Base-by-base conservation (phyloP, 495 filamentous ascomycete genomes). In the Penicillium paxilli region DNA sequence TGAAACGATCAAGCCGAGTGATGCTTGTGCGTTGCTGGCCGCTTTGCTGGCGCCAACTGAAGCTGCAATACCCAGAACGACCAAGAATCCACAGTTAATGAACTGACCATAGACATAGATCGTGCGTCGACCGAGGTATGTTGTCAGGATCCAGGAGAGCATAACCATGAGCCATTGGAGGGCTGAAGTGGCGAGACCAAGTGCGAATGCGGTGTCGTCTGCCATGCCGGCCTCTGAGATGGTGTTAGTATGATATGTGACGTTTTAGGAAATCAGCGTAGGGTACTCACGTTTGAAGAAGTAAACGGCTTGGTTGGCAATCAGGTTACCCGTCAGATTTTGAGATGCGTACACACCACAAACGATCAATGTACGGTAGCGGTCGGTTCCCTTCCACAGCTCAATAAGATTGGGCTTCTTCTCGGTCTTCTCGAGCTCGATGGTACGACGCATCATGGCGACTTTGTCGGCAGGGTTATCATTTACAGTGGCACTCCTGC, bases 391-490 rank as follows among this genome's bases (percentile, higher is more conserved):
- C 33, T 62, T 65, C 52, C 52, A 65, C 49, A 65, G 52, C 52
- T 65, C 62, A 52, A 55, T 2, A 26, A 62, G 59, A 51, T 23
- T 65, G 37, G 62, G 81, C 79, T 52, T 81, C 80, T 63, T 65
- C 49, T 62, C 55, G 38, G 59, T 54, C 38, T 84, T 73, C 65
- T 89, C 87, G 17, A 88, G 72, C 20, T 83, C 83, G 28, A 83
- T 83, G 20, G 84, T 87, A 55, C 86, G 86, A 35, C 85, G 81
- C 83, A 89, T 89, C 85, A 89, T 88, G 38, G 84, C 80, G 32
- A 64, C 63, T 55, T 60, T 59, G 16, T 61, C 59, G 53, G 55
- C 55, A 44, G 61, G 54, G 48, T 62, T 63, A 50, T 57, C 57
- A 54, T 49, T 62, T 49, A n/a, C n/a, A n/a, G n/a, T n/a, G n/a